Evolutionary conservation across 768 basidiomycete species (phyloP).

Genomic region (Lentinula raphanica): DNA sequence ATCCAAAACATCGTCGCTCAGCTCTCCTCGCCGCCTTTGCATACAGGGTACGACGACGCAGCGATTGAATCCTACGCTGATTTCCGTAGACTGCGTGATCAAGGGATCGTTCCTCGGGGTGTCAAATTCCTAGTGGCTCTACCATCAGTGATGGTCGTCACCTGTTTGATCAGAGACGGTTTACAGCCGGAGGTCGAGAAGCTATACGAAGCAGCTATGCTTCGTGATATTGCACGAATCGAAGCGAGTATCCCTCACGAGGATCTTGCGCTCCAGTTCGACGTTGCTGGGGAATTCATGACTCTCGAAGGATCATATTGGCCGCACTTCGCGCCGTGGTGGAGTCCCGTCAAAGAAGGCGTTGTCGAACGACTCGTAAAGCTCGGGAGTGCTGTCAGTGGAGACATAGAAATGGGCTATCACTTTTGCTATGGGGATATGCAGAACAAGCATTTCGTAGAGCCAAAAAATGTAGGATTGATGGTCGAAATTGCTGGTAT

Average conservation of each 20-base stretch:
- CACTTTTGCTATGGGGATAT: not conserved
- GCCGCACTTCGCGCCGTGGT: not conserved
- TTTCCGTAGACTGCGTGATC: not conserved
- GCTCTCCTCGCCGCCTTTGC: too few relatives aligned
- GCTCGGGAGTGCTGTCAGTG: not conserved
- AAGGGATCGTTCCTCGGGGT: not conserved
- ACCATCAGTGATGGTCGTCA: not conserved
- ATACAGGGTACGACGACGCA: too few relatives aligned
- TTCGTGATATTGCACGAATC: too few relatives aligned
- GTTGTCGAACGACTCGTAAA: not conserved
- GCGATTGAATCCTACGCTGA: too few relatives aligned
- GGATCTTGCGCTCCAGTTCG: not conserved
- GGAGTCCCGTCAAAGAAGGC: not conserved
- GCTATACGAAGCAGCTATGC: too few relatives aligned
- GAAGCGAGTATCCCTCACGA: not conserved
- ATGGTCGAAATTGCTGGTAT: too few relatives aligned
- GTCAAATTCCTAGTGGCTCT: not conserved
- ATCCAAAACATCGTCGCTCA: too few relatives aligned
- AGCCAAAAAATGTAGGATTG: too few relatives aligned
- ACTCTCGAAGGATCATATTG: not conserved
- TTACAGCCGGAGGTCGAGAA: too few relatives aligned
- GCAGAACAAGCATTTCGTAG: too few relatives aligned
- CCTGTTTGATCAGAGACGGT: not conserved
- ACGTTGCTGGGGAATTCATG: not conserved
- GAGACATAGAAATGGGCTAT: not conserved